Percentiles rank a stretch among this genome's conserved stretches.
Conservation (phyloP, 2,329 filamentous ascomycete species). For the Arthrobotrys pseudoclavata region DNA sequence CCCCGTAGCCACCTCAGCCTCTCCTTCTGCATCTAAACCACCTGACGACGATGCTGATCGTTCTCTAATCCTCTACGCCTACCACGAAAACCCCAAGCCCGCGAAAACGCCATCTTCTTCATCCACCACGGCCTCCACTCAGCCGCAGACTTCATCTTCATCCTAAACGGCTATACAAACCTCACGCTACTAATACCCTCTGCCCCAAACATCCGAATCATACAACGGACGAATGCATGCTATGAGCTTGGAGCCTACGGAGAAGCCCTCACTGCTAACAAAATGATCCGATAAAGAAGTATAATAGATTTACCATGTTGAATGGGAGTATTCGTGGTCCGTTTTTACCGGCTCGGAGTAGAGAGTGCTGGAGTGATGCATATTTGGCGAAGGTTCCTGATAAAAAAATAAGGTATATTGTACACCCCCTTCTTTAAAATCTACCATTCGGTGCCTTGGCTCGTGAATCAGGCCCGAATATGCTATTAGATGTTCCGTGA, state of each 20-base stretch:
- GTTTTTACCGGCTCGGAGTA: constrained; percentile 65
- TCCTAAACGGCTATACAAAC: constrained; percentile 66
- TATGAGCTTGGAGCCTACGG: constrained; percentile 66
- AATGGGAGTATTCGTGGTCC: constrained; percentile 66
- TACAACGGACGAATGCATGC: constrained; percentile 65
- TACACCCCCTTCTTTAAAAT: background rate
- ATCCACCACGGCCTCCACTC: constrained; percentile 66
- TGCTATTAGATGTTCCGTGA: too few species aligned
- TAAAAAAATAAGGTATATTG: constrained; percentile 63
- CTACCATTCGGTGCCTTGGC: too few species aligned
- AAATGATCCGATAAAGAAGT: constrained; percentile 65
- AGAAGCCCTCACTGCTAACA: constrained; percentile 64
- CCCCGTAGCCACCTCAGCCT: background rate
- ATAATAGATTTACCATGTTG: constrained; percentile 66
- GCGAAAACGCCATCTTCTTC: constrained; percentile 66
- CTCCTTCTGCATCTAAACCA: background rate
- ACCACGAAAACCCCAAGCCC: constrained; percentile 65
- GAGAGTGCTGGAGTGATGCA: constrained; percentile 66
- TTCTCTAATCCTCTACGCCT: constrained; percentile 65
- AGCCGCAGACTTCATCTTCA: constrained; percentile 67
- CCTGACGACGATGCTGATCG: background rate
- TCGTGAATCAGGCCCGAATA: too few species aligned
- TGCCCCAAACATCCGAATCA: constrained; percentile 64
- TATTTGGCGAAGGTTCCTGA: constrained; percentile 65
- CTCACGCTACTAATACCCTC: constrained; percentile 63